A percentile compares a stretch with the other conserved stretches of the same genome.
These are phyloP conservation scores for Trichoderma afroharzianum DNA, from an alignment of 2,329 filamentous ascomycete genomes.

Conservation along the genomic window DNA sequence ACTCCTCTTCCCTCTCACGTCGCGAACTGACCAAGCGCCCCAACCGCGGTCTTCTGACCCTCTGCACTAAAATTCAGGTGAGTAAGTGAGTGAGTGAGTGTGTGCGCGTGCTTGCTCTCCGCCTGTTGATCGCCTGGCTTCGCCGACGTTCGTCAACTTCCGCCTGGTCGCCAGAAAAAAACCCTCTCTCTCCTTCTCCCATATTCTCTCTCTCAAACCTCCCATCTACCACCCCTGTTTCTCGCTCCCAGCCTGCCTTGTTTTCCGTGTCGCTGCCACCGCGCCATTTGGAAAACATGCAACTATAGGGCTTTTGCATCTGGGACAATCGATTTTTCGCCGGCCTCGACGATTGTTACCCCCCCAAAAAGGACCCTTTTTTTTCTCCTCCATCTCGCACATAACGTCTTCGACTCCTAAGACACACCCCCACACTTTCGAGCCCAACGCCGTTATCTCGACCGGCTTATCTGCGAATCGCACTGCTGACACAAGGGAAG, in stretches of 20 bases:
- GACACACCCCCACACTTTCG: conserved; percentile 7
- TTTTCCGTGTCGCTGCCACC: not conserved
- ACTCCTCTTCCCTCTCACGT: not conserved
- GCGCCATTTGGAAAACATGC: not conserved
- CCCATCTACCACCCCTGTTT: not conserved
- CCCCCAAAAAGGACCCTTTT: not conserved
- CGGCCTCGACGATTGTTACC: not conserved
- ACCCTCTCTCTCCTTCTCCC: not conserved
- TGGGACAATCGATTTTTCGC: not conserved
- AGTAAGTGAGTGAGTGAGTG: not conserved
- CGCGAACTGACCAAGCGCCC: not conserved
- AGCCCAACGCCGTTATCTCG: conserved; percentile 1
- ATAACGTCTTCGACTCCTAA: not conserved
- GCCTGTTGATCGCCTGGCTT: not conserved
- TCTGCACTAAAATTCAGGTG: not conserved
- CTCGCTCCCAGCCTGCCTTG: not conserved
- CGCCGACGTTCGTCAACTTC: not conserved
- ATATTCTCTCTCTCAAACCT: not conserved
- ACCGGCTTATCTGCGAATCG: conserved; percentile 1
- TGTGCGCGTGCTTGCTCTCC: not conserved
- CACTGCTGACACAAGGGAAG: conserved; percentile 2
- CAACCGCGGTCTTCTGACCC: not conserved
- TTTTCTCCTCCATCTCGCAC: not conserved
- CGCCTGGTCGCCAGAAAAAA: not conserved
- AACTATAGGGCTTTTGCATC: not conserved